Base-by-base conservation (phyloP, 306 rosid genomes). In the Luffa aegyptiaca region DNA sequence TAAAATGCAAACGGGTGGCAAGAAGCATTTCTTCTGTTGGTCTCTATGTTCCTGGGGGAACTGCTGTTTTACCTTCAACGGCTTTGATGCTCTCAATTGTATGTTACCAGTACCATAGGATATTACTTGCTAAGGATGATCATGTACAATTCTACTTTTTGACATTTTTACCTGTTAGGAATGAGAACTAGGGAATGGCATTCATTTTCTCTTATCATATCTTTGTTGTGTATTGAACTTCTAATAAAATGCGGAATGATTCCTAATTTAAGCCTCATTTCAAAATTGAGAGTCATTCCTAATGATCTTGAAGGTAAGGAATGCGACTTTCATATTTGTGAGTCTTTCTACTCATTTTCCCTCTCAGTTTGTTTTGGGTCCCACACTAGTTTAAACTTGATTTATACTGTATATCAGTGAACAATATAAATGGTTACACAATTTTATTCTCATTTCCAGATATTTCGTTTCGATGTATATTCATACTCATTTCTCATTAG, bases 11-110 rank as follows among this genome's bases (percentile, higher is more conserved):
- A 89, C 89, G 96, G 76, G 97, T 95, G 77, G 93, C 99, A 26
- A 90, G 99, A 91, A 83, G 97, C 89, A 95, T 95, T 79, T 86
- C 88, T 79, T 92, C 99, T 82, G 99, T 95, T 65, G 99, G 99
- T 86, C 92, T 95, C 83, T 95, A 95, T 79, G 95, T 92, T 88
- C 99, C 99, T 45, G 99, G 99, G 80, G 99, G 99, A 81, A 93
- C 97, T 83, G 99, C 99, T 84, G 97, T 95, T 46, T 84, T 95
- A 86, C 99, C 99, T 81, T 95, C 99, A 75, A 93, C 99, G 7
- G 97, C 99, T 80, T 84, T 95, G 87, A 95, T 95, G 99, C 99
- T 95, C 81, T 85, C 99, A 78, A 84, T 95, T 85, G 99, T 95
- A 90, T 87, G 97, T 89, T 81, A 80, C 81, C 82, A 33, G 44